These are phyloP conservation scores for Plasmodium vinckei DNA, from an alignment of 169 alveolate genomes.

Conservation along the genomic window DNA sequence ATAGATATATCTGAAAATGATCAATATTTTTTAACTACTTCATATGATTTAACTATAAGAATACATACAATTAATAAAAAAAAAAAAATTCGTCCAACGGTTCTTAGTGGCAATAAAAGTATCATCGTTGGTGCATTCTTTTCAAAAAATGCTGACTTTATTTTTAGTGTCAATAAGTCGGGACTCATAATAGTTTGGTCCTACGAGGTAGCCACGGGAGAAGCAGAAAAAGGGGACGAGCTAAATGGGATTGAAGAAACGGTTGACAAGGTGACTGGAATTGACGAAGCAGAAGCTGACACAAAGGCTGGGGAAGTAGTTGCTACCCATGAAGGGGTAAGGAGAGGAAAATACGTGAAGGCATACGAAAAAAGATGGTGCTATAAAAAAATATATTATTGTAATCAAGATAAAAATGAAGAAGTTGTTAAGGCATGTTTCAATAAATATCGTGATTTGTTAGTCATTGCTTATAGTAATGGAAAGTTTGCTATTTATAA, in stretches of 20 bases:
- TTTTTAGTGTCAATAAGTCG: constrained; percentile 86
- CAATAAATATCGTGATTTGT: constrained; percentile 75
- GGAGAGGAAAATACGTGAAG: neutral
- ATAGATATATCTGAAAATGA: constrained; percentile 87
- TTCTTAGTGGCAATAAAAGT: constrained; percentile 86
- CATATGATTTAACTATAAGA: constrained; percentile 89
- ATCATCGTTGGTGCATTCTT: constrained; percentile 88
- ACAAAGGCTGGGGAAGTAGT: constrained; percentile 1
- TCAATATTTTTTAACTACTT: constrained; percentile 81
- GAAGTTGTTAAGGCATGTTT: constrained; percentile 78
- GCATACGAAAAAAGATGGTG: constrained; percentile 74
- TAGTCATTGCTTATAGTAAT: constrained; percentile 83
- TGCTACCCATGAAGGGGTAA: neutral
- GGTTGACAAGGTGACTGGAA: neutral
- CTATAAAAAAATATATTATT: constrained; percentile 81
- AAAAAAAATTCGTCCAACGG: constrained; percentile 82
- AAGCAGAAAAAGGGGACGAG: neutral
- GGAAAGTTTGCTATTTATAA: constrained; percentile 84
- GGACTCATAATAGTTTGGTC: constrained; percentile 90
- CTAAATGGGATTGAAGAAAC: neutral
- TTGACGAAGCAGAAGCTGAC: neutral
- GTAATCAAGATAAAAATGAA: constrained; percentile 82
- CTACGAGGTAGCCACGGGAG: neutral
- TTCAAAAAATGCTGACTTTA: constrained; percentile 83
- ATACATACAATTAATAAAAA: constrained; percentile 85